A percentile compares a stretch with the other conserved stretches of the same genome.
Conservation (phyloP, 2,329 filamentous ascomycete genomes). For the Colletotrichum magnum region DNA sequence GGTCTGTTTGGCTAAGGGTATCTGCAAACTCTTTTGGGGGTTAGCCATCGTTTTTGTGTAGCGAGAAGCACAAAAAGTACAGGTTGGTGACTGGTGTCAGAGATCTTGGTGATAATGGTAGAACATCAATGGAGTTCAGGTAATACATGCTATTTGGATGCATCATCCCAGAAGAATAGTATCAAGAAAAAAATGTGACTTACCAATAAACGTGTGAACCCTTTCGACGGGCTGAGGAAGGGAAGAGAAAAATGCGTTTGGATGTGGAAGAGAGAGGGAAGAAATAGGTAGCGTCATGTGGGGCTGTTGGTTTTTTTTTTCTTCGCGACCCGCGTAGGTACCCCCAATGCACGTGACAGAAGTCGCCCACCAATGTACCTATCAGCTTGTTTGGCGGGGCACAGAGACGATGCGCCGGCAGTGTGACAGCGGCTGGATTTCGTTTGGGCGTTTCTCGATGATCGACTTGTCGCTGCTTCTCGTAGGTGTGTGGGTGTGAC, state of each 20-base stretch:
- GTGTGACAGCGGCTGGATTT: too few species aligned
- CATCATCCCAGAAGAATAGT: conserved; percentile 62
- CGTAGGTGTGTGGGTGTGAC: too few species aligned
- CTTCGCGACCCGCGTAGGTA: neutral
- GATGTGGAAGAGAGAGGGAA: neutral
- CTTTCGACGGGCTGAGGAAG: conserved; percentile 22
- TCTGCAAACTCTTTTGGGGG: conserved; percentile 18
- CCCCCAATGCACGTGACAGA: neutral
- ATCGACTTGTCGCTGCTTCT: too few species aligned
- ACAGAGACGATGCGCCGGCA: neutral
- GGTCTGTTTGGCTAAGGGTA: neutral
- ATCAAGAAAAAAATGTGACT: conserved; percentile 44
- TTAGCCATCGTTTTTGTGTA: conserved; percentile 43
- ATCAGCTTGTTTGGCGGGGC: conserved; percentile 1
- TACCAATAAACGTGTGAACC: conserved; percentile 22
- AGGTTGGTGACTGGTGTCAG: conserved; percentile 62
- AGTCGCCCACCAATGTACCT: neutral
- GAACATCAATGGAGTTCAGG: conserved; percentile 70
- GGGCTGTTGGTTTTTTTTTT: neutral
- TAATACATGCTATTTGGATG: conserved; percentile 70
- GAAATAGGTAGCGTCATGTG: conserved; percentile 2
- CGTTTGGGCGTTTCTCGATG: too few species aligned
- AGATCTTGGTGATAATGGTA: conserved; percentile 80
- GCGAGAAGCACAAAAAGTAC: conserved; percentile 28
- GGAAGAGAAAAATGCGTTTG: neutral